Base-by-base conservation (phyloP, 768 basidiomycete species). In the Tricholoma sp. region DNA sequence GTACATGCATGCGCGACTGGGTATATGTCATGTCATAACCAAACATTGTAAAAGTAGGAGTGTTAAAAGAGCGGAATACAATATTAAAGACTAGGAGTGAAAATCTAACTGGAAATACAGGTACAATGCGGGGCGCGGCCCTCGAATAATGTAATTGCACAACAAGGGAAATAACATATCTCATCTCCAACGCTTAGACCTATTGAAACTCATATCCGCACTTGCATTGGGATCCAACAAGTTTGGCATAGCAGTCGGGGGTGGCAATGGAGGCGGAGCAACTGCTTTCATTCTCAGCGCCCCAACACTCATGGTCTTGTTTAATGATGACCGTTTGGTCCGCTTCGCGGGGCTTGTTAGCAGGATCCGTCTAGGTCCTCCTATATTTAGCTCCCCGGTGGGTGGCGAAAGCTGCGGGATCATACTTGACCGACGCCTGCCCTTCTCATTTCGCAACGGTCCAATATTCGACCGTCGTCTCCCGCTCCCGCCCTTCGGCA, bases 381-480 rank as follows among this genome's bases (percentile, higher is more conserved):
- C 64, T 34, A 68, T 75, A 64, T 59, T 67, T 6, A 66, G 64
- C 22, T 80, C 80, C 32, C 69, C 73, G 22, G 66, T 67, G 43
- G 67, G 72, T n/a, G 79, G 76, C 14, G 83, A 79, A 50, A 83
- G 78, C 60, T 83, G 82, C n/a, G 86, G 86, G 59, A 93, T 89
- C 76, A 91, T 71, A 65, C 91, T 94, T 37, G 91, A 91, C 57
- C 91, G 79, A 57, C 91, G 76, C 58, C 89, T 76, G 12, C 73
- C 72, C 69, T 88, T 89, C 69, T 93, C 91, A 58, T 74, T 78
- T 34, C 91, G 83, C 68, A 85, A 65, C n/a, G 87, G 81, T 4
- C 91, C 91, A 56, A 91, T 81, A 63, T 85, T 86, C 21, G 91
- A 93, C 37, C 86, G 80, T 58, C 88, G 76, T 45, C 85, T 76